Percentiles rank a stretch among this genome's conserved stretches.
phyloP scores from a whole-genome alignment of 768 basidiomycete species.

The Calvatia gigantea region DNA sequence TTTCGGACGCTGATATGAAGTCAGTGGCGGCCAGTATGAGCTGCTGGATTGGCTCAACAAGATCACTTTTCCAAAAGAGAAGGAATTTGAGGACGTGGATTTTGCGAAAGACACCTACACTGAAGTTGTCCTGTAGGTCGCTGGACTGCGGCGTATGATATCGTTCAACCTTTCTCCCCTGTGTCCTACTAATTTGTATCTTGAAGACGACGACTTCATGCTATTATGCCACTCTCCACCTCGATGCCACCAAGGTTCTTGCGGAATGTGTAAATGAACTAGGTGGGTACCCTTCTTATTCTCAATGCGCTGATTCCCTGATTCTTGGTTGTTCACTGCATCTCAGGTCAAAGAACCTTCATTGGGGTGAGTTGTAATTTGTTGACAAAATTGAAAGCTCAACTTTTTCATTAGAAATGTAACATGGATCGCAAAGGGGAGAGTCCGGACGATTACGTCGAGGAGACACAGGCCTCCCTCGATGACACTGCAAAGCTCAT shows the following conservation, averaged over 20 bases:
- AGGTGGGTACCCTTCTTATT: constrained; percentile 43
- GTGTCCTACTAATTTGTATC: neutral
- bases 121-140: constrained; percentile 64
- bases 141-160: constrained; percentile 71
- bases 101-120: constrained; percentile 73
- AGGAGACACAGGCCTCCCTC: constrained; percentile 60
- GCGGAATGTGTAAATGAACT: constrained; percentile 62
- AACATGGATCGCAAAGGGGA: constrained; percentile 76
- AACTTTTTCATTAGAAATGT: constrained; percentile 57
- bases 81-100: constrained; percentile 60
- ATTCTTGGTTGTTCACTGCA: neutral
- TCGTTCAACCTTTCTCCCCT: constrained; percentile 11
- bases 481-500: constrained; percentile 63
- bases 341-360: constrained; percentile 75
- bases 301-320: neutral
- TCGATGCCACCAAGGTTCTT: constrained; percentile 75
- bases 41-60: constrained; percentile 86
- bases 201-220: constrained; percentile 89
- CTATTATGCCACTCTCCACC: constrained; percentile 84
- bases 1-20: neutral
- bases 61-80: constrained; percentile 87
- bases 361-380: constrained; percentile 60
- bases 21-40: constrained; percentile 72
- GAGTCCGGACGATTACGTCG: constrained; percentile 60
- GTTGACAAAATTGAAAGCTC: neutral